Evolutionary conservation across 2,329 filamentous ascomycete genomes (phyloP).

Genomic region (Arachnopeziza araneosa): DNA sequence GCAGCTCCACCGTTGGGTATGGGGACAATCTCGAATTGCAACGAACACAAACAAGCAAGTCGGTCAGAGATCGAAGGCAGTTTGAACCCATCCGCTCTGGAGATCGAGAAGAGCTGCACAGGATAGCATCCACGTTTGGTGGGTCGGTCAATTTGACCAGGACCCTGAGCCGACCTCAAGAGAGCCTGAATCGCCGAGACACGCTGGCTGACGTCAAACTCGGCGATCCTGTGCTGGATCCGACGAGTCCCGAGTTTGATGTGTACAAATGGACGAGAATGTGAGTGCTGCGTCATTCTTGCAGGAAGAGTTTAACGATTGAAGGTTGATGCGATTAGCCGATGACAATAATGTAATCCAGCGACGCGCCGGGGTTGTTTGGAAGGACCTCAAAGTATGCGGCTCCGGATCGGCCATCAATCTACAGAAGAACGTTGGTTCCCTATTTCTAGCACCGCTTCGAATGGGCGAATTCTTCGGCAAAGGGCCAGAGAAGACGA

Average conservation of each 20-base stretch:
- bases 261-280: conserved; percentile 22
- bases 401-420: conserved; percentile 63
- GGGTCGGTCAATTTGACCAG: conserved; percentile 10
- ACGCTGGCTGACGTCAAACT: conserved; percentile 34
- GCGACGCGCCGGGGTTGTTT: conserved; percentile 54
- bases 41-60: conserved; percentile 13
- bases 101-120: conserved; percentile 23
- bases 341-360: conserved; percentile 50
- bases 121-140: conserved; percentile 24
- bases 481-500: conserved; percentile 48
- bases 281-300: conserved; percentile 8
- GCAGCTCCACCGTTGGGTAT: conserved; percentile 12
- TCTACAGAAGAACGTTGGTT: conserved; percentile 61
- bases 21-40: conserved; percentile 7
- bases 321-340: conserved; percentile 35
- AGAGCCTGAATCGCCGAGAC: conserved; percentile 17
- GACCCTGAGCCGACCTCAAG: conserved; percentile 8
- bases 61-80: conserved; percentile 12
- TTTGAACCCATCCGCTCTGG: conserved; percentile 23
- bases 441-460: conserved; percentile 52
- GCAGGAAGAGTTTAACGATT: neutral
- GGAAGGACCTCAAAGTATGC: conserved; percentile 59
- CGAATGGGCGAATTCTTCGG: conserved; percentile 51
- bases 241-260: conserved; percentile 35
- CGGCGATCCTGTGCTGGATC: conserved; percentile 47